A percentile compares a stretch with the other conserved stretches of the same genome.
Conservation (phyloP, 345 rosid genomes). For the Citrus australasica region DNA sequence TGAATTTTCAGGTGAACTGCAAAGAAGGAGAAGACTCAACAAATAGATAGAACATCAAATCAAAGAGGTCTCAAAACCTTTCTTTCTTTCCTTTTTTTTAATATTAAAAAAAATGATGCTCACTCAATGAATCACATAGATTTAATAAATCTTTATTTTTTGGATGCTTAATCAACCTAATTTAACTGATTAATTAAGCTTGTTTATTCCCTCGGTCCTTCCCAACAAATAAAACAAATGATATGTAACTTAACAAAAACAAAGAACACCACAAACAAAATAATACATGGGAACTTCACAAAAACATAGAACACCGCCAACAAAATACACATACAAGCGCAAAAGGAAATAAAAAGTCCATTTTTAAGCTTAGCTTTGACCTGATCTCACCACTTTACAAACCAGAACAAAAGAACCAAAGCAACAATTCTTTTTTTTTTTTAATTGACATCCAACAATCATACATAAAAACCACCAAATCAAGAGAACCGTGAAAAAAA, state of each 20-base stretch:
- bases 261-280: not conserved
- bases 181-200: not conserved
- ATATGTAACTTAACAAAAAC: not conserved
- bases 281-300: not conserved
- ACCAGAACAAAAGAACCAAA: slow-evolving; percentile 13
- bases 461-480: slow-evolving; percentile 7
- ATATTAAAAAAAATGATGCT: not conserved
- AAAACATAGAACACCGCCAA: not conserved
- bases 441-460: not conserved
- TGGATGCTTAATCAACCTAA: not conserved
- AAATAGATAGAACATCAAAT: not conserved
- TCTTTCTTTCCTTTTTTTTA: not conserved
- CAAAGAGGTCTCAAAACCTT: not conserved
- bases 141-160: not conserved
- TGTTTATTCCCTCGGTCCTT: not conserved
- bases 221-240: not conserved
- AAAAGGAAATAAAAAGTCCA: not conserved
- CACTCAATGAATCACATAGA: not conserved
- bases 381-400: slow-evolving; percentile 8
- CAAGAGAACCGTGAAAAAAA: slow-evolving; percentile 1
- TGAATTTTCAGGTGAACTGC: not conserved
- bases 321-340: not conserved
- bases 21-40: not conserved
- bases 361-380: not conserved
- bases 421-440: not conserved